phyloP scores from a whole-genome alignment of 805 yeast genomes.

The Suhomyces tanzawaensis region DNA sequence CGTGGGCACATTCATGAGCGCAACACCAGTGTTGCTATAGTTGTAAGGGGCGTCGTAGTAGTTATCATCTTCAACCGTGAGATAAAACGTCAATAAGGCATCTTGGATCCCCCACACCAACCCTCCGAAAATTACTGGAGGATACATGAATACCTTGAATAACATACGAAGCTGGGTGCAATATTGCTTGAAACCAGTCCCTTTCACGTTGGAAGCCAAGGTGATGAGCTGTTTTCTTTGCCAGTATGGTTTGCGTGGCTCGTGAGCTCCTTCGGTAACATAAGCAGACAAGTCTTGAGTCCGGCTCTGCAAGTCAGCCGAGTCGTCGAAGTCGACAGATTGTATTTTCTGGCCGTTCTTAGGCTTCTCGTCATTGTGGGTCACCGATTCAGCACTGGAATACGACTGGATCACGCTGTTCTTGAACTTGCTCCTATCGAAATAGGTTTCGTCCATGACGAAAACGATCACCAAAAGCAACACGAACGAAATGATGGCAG shows the following conservation, averaged over 20 bases:
- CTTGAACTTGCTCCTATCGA: slow-evolving; percentile 46
- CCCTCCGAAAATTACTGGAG: slow-evolving; percentile 65
- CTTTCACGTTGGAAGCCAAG: slow-evolving; percentile 56
- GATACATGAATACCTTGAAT: slow-evolving; percentile 58
- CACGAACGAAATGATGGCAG: slow-evolving; percentile 46
- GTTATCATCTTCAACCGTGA: slow-evolving; percentile 68
- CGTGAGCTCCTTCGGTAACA: slow-evolving; percentile 5
- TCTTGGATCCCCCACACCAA: slow-evolving; percentile 81
- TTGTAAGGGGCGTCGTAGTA: slow-evolving; percentile 67
- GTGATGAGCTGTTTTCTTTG: slow-evolving; percentile 49
- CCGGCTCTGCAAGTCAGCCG: not conserved
- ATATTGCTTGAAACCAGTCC: slow-evolving; percentile 67
- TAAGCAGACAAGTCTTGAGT: not conserved
- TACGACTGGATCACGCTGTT: not conserved
- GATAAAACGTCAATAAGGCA: slow-evolving; percentile 69
- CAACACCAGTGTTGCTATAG: slow-evolving; percentile 64
- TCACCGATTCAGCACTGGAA: not conserved
- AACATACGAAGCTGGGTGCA: slow-evolving; percentile 47
- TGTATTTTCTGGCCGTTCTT: not conserved
- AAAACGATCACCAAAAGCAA: slow-evolving; percentile 53
- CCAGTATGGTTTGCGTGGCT: slow-evolving; percentile 39
- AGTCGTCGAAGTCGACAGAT: not conserved
- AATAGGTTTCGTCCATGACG: slow-evolving; percentile 69
- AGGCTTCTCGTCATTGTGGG: not conserved
- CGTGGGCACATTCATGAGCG: slow-evolving; percentile 72